Evolutionary conservation across 2,329 filamentous ascomycete genomes (phyloP).

Genomic region (Pseudocercospora fijiensis): DNA sequence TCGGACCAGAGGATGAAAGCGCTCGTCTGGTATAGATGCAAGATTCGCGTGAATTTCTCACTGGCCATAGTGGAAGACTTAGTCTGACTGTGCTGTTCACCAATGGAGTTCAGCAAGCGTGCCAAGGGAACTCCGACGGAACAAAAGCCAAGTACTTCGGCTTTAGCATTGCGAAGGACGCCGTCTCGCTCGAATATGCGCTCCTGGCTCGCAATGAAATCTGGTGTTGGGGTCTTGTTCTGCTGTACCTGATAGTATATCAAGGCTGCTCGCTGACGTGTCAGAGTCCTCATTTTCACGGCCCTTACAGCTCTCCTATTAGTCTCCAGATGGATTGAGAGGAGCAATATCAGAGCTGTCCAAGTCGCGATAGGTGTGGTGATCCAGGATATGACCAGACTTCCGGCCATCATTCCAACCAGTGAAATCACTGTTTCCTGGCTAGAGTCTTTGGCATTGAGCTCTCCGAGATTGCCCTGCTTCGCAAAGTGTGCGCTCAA

Average conservation of each 20-base stretch:
- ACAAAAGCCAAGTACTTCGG: conserved; percentile 53
- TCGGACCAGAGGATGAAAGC: conserved; percentile 61
- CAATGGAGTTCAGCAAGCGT: conserved; percentile 26
- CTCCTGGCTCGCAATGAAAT: conserved; percentile 61
- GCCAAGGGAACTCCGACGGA: conserved; percentile 50
- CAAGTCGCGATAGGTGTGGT: conserved; percentile 71
- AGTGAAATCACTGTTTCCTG: conserved; percentile 93
- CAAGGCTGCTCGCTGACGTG: conserved; percentile 80
- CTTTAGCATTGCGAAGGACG: conserved; percentile 59
- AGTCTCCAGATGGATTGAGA: conserved; percentile 74
- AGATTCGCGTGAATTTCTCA: conserved; percentile 43
- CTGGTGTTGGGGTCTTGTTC: conserved; percentile 58
- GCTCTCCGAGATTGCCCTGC: conserved; percentile 82
- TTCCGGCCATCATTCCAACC: conserved; percentile 82
- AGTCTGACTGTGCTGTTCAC: conserved; percentile 34
- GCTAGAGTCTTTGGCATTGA: conserved; percentile 92
- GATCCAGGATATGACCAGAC: conserved; percentile 73
- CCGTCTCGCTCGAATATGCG: conserved; percentile 63
- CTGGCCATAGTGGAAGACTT: conserved; percentile 20
- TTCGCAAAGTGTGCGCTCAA: conserved; percentile 88
- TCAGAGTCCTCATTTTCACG: conserved; percentile 80
- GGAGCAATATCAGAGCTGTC: conserved; percentile 66
- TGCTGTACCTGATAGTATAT: conserved; percentile 60
- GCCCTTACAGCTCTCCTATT: conserved; percentile 84
- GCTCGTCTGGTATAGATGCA: conserved; percentile 47